Conservation (phyloP, 1,284 basidiomycete genomes). For the Melampsora medusae region DNA sequence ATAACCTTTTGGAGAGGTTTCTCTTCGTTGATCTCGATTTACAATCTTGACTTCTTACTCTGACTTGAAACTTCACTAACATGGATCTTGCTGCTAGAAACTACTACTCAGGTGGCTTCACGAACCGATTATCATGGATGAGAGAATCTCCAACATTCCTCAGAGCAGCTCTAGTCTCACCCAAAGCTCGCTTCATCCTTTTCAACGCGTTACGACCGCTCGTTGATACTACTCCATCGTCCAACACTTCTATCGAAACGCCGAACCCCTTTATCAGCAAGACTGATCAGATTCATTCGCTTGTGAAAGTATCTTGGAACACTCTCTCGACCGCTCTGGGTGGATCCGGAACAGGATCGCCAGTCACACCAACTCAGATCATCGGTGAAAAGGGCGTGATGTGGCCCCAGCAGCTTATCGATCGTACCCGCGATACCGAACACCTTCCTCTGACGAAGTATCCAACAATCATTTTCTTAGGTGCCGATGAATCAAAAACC, state of each 20-base stretch:
- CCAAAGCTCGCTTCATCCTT: constrained; percentile 69
- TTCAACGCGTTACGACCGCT: constrained; percentile 71
- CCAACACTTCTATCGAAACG: no score
- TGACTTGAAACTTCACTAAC: no score
- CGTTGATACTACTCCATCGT: constrained; percentile 53
- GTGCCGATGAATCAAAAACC: constrained; percentile 2
- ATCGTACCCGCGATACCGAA: neutral
- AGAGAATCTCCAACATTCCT: constrained; percentile 70
- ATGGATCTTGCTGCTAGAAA: constrained; percentile 54
- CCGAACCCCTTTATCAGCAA: no score
- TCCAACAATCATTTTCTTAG: constrained; percentile 26
- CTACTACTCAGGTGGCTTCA: constrained; percentile 72
- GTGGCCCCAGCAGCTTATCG: constrained; percentile 14
- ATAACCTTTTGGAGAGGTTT: no score
- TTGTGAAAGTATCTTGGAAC: constrained; percentile 16
- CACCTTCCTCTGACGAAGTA: neutral
- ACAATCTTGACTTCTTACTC: no score
- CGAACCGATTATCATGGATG: constrained; percentile 83
- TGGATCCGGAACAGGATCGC: neutral
- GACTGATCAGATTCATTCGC: neutral
- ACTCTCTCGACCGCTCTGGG: neutral
- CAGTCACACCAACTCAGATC: constrained; percentile 1
- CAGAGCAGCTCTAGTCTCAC: constrained; percentile 64
- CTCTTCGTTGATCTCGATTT: no score
- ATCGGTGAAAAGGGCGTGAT: constrained; percentile 11